Conservation (phyloP, 768 basidiomycete genomes). For the Antrodiella citrinella region DNA sequence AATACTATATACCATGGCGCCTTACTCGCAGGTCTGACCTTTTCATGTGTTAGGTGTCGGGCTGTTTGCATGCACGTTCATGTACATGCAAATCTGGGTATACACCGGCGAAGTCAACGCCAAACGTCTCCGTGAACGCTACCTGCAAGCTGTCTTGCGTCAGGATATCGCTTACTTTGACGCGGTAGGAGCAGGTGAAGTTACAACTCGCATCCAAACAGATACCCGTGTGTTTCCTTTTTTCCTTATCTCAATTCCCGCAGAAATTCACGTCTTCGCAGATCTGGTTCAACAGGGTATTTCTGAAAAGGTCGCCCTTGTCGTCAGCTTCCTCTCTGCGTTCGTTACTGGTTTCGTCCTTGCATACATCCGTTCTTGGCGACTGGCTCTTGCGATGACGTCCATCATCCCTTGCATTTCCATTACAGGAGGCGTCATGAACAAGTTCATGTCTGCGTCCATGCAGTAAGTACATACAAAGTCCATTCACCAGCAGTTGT, state of each 20-base stretch:
- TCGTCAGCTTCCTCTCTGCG: slow-evolving; percentile 54
- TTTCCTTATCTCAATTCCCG: background rate
- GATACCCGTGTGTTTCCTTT: slow-evolving; percentile 59
- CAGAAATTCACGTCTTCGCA: slow-evolving; percentile 23
- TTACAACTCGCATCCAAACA: slow-evolving; percentile 88
- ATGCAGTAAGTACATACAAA: slow-evolving; percentile 16
- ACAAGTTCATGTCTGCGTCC: slow-evolving; percentile 53
- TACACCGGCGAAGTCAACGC: slow-evolving; percentile 80
- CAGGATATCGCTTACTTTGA: slow-evolving; percentile 92
- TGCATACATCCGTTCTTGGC: slow-evolving; percentile 65
- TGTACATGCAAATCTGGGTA: slow-evolving; percentile 65
- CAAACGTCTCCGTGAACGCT: slow-evolving; percentile 77
- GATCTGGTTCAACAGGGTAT: slow-evolving; percentile 89
- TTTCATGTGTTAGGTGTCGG: no score
- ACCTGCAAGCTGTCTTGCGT: slow-evolving; percentile 72
- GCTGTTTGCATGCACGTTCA: slow-evolving; percentile 65
- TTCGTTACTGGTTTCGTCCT: slow-evolving; percentile 80
- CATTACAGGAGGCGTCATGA: slow-evolving; percentile 67
- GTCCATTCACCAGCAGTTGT: background rate
- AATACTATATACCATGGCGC: slow-evolving; percentile 8
- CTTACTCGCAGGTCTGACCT: background rate
- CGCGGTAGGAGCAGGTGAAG: slow-evolving; percentile 85
- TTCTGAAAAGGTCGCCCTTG: slow-evolving; percentile 80
- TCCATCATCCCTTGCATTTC: slow-evolving; percentile 80
- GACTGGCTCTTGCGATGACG: slow-evolving; percentile 75